Percentiles rank a stretch among this genome's conserved stretches.
Conservation (phyloP, 2,329 filamentous ascomycete species). For the Chrysoporthe austroafricana region DNA sequence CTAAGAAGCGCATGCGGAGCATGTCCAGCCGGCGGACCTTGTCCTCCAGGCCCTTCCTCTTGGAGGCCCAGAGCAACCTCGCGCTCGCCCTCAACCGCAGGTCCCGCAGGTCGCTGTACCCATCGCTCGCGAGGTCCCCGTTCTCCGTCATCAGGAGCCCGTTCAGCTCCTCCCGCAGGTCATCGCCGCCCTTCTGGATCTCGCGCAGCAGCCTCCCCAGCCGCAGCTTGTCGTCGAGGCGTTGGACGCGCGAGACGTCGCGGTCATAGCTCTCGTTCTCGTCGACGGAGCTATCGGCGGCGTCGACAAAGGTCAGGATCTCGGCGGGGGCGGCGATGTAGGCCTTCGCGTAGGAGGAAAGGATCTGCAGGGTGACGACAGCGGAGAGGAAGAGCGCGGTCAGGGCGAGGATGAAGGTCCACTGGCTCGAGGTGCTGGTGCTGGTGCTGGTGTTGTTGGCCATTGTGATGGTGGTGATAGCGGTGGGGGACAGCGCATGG, state of each 20-base stretch:
- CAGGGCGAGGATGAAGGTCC: slow-evolving; percentile 61
- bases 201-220: slow-evolving; percentile 62
- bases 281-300: slow-evolving; percentile 63
- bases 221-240: slow-evolving; percentile 65
- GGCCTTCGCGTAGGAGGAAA: slow-evolving; percentile 56
- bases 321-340: slow-evolving; percentile 63
- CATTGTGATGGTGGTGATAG: not conserved
- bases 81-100: slow-evolving; percentile 50
- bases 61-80: slow-evolving; percentile 62
- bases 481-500: slow-evolving; percentile 31
- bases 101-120: slow-evolving; percentile 29
- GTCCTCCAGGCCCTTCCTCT: slow-evolving; percentile 58
- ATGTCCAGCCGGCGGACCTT: slow-evolving; percentile 62
- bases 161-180: slow-evolving; percentile 64
- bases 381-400: slow-evolving; percentile 61
- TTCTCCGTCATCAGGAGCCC: slow-evolving; percentile 52
- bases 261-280: slow-evolving; percentile 68
- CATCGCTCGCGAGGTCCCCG: slow-evolving; percentile 36
- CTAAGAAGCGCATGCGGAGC: slow-evolving; percentile 66
- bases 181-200: slow-evolving; percentile 64
- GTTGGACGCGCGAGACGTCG: slow-evolving; percentile 60
- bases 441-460: slow-evolving; percentile 33
- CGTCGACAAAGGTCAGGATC: slow-evolving; percentile 60
- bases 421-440: slow-evolving; percentile 49
- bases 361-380: slow-evolving; percentile 56